phyloP scores from a whole-genome alignment of 169 alveolate genomes.

The Theileria annulata region DNA sequence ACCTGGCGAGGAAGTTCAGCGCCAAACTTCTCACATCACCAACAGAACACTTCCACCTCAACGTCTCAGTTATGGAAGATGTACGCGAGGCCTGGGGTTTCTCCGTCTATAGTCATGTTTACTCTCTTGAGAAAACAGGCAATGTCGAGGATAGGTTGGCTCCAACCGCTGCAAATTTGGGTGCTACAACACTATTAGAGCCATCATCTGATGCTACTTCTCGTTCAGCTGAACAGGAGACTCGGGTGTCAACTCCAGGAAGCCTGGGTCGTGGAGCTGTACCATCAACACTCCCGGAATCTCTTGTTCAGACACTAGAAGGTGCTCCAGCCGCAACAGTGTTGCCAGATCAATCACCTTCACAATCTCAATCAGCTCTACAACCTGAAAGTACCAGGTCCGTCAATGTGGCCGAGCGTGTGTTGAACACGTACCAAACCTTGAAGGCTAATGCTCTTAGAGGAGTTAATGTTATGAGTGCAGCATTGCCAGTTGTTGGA shows the following conservation, averaged over 20 bases:
- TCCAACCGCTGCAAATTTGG: not conserved
- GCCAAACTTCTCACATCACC: not conserved
- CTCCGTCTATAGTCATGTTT: not conserved
- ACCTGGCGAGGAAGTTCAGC: slow-evolving; percentile 8
- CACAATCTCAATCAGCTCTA: not conserved
- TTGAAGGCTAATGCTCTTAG: slow-evolving; percentile 9
- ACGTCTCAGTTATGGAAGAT: not conserved
- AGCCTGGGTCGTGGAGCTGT: slow-evolving; percentile 2
- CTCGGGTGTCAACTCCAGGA: not conserved
- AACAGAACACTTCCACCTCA: not conserved
- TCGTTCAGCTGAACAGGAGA: not conserved
- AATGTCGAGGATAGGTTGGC: not conserved
- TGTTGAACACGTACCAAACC: slow-evolving; percentile 1
- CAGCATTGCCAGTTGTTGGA: slow-evolving; percentile 3
- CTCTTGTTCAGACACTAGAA: not conserved
- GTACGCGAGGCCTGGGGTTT: not conserved
- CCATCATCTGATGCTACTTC: not conserved
- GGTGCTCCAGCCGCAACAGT: not conserved
- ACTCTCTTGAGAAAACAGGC: not conserved
- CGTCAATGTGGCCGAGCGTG: not conserved
- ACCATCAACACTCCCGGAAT: not conserved
- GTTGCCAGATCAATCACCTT: not conserved
- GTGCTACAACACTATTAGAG: not conserved
- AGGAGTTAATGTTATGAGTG: slow-evolving; percentile 1
- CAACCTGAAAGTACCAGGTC: not conserved